Evolutionary conservation across 1,139 yeast genomes (phyloP).

Genomic region (Kodamaea sp.): DNA sequence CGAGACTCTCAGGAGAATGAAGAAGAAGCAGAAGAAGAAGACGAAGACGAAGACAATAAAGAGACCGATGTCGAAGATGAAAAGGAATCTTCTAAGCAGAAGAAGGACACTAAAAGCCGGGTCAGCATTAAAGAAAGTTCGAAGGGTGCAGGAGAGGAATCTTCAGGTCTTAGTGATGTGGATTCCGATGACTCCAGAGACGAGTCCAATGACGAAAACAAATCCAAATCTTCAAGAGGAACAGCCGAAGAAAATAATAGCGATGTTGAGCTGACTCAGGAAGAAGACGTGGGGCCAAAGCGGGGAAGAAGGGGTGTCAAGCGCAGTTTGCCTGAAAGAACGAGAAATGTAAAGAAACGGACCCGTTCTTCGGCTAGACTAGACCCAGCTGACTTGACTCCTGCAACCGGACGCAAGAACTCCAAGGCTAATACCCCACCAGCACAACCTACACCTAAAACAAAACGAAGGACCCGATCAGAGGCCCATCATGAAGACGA

Average conservation of each 20-base stretch:
- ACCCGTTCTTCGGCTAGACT: slow-evolving; percentile 29
- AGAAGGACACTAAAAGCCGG: slow-evolving; percentile 3
- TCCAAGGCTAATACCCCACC: slow-evolving; percentile 14
- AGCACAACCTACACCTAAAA: slow-evolving; percentile 6
- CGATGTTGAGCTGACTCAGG: slow-evolving; percentile 18
- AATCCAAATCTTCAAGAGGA: slow-evolving; percentile 4
- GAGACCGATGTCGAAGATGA: slow-evolving; percentile 5
- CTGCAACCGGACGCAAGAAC: slow-evolving; percentile 13
- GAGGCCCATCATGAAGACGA: slow-evolving; percentile 24
- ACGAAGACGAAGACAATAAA: slow-evolving; percentile 2
- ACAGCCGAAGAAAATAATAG: slow-evolving; percentile 5
- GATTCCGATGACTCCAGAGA: slow-evolving; percentile 8
- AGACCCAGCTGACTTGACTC: slow-evolving; percentile 16
- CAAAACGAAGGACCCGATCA: slow-evolving; percentile 28
- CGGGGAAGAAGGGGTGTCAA: slow-evolving; percentile 6
- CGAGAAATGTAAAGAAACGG: slow-evolving; percentile 26
- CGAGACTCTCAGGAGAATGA: slow-evolving; percentile 1
- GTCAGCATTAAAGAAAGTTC: slow-evolving; percentile 3
- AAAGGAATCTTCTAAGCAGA: slow-evolving; percentile 1
- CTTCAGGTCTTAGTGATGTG: slow-evolving; percentile 9
- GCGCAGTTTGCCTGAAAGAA: slow-evolving; percentile 10
- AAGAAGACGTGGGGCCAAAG: slow-evolving; percentile 11
- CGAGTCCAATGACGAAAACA: slow-evolving; percentile 2
- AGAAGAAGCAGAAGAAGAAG: slow-evolving; percentile 1
- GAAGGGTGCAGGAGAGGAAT: slow-evolving; percentile 5